Percentiles rank a stretch among this genome's conserved stretches.
These are phyloP conservation scores for Aspergillus quadrilineatus DNA, from an alignment of 2,329 filamentous ascomycete genomes.

Conservation along the genomic window DNA sequence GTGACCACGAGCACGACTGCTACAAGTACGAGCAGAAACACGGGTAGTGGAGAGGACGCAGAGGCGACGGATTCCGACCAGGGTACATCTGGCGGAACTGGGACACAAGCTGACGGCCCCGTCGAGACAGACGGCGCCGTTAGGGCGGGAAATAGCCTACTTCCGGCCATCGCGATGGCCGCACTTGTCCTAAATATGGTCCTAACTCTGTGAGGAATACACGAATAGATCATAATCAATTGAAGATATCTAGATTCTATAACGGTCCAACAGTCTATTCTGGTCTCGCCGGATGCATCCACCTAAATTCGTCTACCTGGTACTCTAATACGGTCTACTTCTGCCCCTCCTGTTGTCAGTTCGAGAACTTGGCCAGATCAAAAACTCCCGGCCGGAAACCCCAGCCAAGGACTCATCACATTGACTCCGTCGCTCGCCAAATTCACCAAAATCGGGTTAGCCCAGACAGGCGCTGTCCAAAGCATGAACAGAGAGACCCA, in stretches of 20 bases:
- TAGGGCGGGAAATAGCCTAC: not conserved
- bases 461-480: constrained; percentile 20
- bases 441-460: constrained; percentile 20
- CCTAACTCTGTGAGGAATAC: no score
- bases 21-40: not conserved
- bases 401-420: constrained; percentile 19
- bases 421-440: constrained; percentile 16
- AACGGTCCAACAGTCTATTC: no score
- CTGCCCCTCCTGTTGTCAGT: no score
- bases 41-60: not conserved
- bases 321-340: no score
- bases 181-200: not conserved
- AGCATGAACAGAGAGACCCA: constrained; percentile 20
- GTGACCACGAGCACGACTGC: not conserved
- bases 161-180: no score
- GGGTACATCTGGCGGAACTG: not conserved
- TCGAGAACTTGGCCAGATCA: no score
- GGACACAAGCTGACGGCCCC: not conserved
- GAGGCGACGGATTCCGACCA: not conserved
- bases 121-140: not conserved
- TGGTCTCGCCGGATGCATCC: no score
- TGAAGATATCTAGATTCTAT: no score
- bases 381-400: not conserved
- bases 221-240: no score
- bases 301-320: no score